Conservation (phyloP, 1,284 basidiomycete genomes). For the Ustilago shanxiensis region DNA sequence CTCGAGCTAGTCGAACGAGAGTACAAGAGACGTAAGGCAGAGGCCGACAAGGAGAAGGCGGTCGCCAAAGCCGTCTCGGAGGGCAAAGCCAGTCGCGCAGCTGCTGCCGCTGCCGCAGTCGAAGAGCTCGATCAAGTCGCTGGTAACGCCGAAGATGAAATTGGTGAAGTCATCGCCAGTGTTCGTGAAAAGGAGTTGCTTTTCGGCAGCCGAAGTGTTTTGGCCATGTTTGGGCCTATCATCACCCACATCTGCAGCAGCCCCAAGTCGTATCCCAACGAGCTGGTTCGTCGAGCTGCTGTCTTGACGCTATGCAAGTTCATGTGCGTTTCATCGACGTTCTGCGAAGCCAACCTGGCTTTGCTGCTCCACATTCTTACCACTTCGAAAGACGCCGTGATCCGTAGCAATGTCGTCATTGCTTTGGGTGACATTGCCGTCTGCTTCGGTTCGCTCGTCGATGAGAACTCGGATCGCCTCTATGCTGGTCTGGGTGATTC, state of each 20-base stretch:
- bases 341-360: constrained; percentile 89
- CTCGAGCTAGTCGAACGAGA: constrained; percentile 97
- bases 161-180: constrained; percentile 87
- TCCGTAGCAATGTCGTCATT: constrained; percentile 95
- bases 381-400: constrained; percentile 86
- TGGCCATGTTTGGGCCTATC: constrained; percentile 89
- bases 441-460: constrained; percentile 94
- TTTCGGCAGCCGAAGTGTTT: constrained; percentile 84
- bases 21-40: constrained; percentile 95
- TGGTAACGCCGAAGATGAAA: constrained; percentile 97
- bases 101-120: constrained; percentile 73
- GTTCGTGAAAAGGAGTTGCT: constrained; percentile 90
- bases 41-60: constrained; percentile 75
- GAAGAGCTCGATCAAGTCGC: constrained; percentile 90
- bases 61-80: constrained; percentile 55
- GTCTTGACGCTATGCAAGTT: constrained; percentile 93
- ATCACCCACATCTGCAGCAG: constrained; percentile 86
- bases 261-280: constrained; percentile 78
- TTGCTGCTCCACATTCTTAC: constrained; percentile 94
- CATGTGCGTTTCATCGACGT: constrained; percentile 92
- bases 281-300: constrained; percentile 85
- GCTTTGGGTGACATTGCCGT: constrained; percentile 96
- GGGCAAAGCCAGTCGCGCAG: constrained; percentile 58
- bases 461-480: constrained; percentile 94
- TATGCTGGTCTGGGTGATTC: constrained; percentile 92